Conservation (phyloP, 345 rosid species). For the Luvunga scandens region DNA sequence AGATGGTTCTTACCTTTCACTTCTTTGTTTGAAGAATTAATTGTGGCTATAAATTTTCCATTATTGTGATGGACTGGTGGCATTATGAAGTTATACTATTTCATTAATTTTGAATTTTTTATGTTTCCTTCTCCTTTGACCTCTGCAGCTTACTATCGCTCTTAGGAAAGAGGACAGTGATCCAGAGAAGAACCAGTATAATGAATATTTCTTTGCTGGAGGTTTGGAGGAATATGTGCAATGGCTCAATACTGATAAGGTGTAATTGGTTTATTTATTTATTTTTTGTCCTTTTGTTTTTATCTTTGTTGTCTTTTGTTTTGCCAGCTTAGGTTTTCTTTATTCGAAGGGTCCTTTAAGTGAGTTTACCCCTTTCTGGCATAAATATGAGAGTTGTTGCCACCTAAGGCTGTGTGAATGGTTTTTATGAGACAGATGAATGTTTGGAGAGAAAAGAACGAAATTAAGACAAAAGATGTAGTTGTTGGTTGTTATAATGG, state of each 20-base stretch:
- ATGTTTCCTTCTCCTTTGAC: neutral
- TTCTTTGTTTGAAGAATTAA: neutral
- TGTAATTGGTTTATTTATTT: constrained; percentile 18
- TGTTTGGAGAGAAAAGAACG: neutral
- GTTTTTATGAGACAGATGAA: neutral
- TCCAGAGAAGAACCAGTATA: constrained; percentile 56
- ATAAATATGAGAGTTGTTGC: neutral
- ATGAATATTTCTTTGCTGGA: constrained; percentile 77
- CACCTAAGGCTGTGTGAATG: neutral
- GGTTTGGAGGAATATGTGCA: constrained; percentile 90
- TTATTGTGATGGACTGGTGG: neutral
- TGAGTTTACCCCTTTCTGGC: constrained; percentile 1
- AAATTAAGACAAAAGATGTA: neutral
- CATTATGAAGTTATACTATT: constrained; percentile 10
- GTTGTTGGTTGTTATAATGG: neutral
- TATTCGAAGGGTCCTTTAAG: neutral
- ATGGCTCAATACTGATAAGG: constrained; percentile 93
- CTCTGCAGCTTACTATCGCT: constrained; percentile 69
- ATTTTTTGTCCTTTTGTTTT: neutral
- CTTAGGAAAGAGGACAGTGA: constrained; percentile 56
- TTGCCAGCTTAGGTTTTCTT: neutral
- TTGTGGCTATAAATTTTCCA: neutral
- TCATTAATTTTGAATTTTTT: neutral
- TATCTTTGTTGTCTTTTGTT: neutral
- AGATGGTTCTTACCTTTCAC: neutral